Conservation (phyloP, 192 early-diverging fungal species). For the Backusella morwellensis region DNA sequence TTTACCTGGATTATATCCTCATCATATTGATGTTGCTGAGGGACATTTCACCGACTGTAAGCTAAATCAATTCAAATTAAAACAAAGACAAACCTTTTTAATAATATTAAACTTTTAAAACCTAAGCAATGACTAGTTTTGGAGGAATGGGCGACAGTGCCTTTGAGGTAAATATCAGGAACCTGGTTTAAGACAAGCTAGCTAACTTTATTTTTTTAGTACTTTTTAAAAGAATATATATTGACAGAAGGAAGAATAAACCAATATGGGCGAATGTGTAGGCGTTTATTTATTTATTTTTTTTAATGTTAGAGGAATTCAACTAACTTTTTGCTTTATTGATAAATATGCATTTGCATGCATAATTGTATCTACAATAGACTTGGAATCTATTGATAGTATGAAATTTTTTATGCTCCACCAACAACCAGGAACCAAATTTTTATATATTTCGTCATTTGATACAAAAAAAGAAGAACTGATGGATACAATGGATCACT, state of each 20-base stretch:
- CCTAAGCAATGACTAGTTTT: conserved; percentile 22
- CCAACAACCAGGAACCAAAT: conserved; percentile 7
- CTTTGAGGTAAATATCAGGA: conserved; percentile 44
- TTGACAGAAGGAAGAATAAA: conserved; percentile 21
- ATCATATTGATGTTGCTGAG: conserved; percentile 33
- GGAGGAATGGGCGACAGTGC: conserved; percentile 50
- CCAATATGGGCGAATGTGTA: conserved; percentile 29
- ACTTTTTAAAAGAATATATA: conserved; percentile 55
- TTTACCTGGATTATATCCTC: conserved; percentile 58
- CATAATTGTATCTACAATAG: neutral
- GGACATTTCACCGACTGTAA: conserved; percentile 19
- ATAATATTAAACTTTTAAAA: neutral
- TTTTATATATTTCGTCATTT: conserved; percentile 12
- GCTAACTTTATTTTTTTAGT: conserved; percentile 25
- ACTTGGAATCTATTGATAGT: conserved; percentile 25
- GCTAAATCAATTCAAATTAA: neutral
- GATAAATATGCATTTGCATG: neutral
- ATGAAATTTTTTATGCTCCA: conserved; percentile 25
- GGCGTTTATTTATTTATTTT: neutral
- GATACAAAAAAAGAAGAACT: neutral
- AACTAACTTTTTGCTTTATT: neutral
- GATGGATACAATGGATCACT: conserved; percentile 20
- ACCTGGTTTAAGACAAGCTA: neutral
- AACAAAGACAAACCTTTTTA: no score
- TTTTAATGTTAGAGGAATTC: no score